Conservation (phyloP, 345 rosid species). For the Schrenkiella parvula region DNA sequence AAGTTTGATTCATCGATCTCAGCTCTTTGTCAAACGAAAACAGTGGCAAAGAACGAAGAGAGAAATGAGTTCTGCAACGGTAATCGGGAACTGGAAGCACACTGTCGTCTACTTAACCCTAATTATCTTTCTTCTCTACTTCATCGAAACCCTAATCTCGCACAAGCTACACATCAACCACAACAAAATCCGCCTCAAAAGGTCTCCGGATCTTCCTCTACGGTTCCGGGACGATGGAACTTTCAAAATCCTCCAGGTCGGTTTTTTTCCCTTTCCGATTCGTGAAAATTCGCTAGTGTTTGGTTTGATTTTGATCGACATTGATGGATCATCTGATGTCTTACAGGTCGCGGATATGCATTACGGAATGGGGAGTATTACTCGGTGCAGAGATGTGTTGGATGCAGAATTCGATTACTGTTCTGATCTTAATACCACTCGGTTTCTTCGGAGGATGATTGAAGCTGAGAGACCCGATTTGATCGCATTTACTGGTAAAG, state of each 20-base stretch:
- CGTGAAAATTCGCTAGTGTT: background rate
- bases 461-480: slow-evolving; percentile 76
- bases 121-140: slow-evolving; percentile 40
- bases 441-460: slow-evolving; percentile 63
- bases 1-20: background rate
- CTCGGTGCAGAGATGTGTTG: slow-evolving; percentile 76
- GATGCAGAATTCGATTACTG: slow-evolving; percentile 50
- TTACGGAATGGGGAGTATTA: slow-evolving; percentile 62
- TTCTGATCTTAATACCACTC: slow-evolving; percentile 85
- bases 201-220: slow-evolving; percentile 59
- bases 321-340: background rate
- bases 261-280: background rate
- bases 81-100: slow-evolving; percentile 33
- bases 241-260: slow-evolving; percentile 94
- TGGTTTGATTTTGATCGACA: background rate
- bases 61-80: slow-evolving; percentile 3
- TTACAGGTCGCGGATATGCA: slow-evolving; percentile 89
- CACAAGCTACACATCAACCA: slow-evolving; percentile 39
- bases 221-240: slow-evolving; percentile 76
- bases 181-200: slow-evolving; percentile 47
- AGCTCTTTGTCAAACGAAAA: background rate
- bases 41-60: slow-evolving; percentile 1
- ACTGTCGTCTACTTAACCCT: slow-evolving; percentile 40
- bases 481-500: slow-evolving; percentile 71
- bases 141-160: slow-evolving; percentile 42